These are phyloP conservation scores for Sporisorium sorghi DNA, from an alignment of 1,284 basidiomycete species.

Conservation along the genomic window DNA sequence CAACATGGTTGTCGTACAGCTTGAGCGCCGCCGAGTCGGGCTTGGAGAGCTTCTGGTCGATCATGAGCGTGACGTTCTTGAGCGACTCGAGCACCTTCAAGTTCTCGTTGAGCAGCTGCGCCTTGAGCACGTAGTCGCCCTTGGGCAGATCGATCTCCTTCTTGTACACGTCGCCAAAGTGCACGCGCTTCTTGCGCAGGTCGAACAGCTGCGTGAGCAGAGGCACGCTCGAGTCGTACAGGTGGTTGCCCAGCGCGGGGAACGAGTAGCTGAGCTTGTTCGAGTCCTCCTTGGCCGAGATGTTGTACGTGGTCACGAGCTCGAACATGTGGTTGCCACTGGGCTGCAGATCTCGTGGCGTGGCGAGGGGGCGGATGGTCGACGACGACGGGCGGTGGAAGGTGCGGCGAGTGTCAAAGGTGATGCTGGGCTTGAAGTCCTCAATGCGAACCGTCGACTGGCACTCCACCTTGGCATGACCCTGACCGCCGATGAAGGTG, in stretches of 20 bases:
- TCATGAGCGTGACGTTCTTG: constrained; percentile 61
- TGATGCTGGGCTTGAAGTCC: constrained; percentile 62
- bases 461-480: constrained; percentile 62
- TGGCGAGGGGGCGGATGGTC: constrained; percentile 57
- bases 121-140: constrained; percentile 67
- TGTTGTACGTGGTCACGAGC: constrained; percentile 67
- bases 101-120: constrained; percentile 63
- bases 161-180: constrained; percentile 69
- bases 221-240: constrained; percentile 68
- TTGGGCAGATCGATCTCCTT: constrained; percentile 66
- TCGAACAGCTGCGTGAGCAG: constrained; percentile 67
- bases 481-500: constrained; percentile 66
- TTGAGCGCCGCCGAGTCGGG: constrained; percentile 62
- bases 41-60: constrained; percentile 68
- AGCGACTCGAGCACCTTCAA: constrained; percentile 64
- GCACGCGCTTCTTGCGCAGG: constrained; percentile 58
- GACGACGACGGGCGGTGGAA: constrained; percentile 63
- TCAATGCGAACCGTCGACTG: constrained; percentile 64
- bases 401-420: constrained; percentile 65
- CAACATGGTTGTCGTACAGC: constrained; percentile 68
- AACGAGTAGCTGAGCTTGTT: constrained; percentile 59
- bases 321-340: constrained; percentile 65
- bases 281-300: constrained; percentile 62
- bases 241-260: constrained; percentile 62
- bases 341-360: constrained; percentile 64